Conservation (phyloP, 768 basidiomycete genomes). For the Boletus subcaerulescens region DNA sequence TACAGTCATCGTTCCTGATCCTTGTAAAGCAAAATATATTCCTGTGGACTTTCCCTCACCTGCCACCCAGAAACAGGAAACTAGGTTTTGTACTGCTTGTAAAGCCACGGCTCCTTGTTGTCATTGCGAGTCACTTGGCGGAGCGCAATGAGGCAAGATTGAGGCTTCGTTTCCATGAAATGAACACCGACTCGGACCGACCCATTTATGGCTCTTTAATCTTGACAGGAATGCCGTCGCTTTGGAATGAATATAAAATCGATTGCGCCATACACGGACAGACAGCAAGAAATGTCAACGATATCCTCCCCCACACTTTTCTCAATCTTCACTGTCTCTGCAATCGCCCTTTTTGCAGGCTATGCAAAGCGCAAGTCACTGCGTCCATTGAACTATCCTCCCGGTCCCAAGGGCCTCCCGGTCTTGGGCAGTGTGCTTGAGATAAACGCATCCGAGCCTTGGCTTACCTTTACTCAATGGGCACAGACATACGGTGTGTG, state of each 20-base stretch:
- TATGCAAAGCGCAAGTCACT: slow-evolving; percentile 12
- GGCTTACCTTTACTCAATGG: slow-evolving; percentile 35
- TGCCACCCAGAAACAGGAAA: neutral
- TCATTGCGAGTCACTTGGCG: neutral
- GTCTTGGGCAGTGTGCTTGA: slow-evolving; percentile 29
- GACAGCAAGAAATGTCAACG: slow-evolving; percentile 1
- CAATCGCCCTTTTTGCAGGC: slow-evolving; percentile 5
- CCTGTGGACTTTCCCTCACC: neutral
- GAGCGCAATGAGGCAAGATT: neutral
- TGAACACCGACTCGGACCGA: neutral
- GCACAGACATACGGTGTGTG: slow-evolving; percentile 24
- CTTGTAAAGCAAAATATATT: neutral
- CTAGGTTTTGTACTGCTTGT: neutral
- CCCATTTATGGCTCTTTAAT: slow-evolving; percentile 3
- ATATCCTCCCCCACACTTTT: slow-evolving; percentile 8
- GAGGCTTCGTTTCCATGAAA: slow-evolving; percentile 5
- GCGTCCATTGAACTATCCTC: slow-evolving; percentile 17
- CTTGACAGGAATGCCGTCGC: neutral
- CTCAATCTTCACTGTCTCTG: slow-evolving; percentile 2
- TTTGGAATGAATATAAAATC: slow-evolving; percentile 16
- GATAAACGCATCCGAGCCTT: slow-evolving; percentile 25
- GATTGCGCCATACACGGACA: neutral
- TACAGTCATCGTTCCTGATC: neutral
- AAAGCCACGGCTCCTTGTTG: neutral
- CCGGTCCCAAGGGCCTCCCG: slow-evolving; percentile 32